Evolutionary conservation across 768 basidiomycete species (phyloP), one percentile per base, ranked within the genome.

Genomic region (Trametes coccinea): DNA sequence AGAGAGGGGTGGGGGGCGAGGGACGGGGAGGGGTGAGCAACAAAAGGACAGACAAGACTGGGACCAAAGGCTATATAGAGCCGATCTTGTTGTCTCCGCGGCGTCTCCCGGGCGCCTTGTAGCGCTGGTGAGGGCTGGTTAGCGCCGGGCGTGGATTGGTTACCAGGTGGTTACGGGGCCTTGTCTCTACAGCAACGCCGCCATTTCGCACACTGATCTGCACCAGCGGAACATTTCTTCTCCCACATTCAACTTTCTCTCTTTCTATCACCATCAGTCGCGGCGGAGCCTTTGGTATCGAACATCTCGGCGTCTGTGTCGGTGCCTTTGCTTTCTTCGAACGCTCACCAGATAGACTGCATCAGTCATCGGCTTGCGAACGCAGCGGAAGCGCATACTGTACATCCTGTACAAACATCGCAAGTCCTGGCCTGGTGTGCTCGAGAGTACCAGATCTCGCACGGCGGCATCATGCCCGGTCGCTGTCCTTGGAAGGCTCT

Each of bases 161-260:
- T 37, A 6, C 34, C 53, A 49, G 54, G 53, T 44, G 43, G 30
- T 16, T 43, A 43, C 40, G 41, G 45, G 40, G 39, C 43, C 60
- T 56, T 44, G 60, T 61, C 55, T 52, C 60, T 45, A 52, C 6
- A 39, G 60, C 60, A 61, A 61, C 60, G 54, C 43, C 39, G 34
- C 46, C 51, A 29, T 31, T 55, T 63, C 62, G 43, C 62, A 59
- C 57, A 50, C 27, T 63, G 62, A 63, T 63, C 62, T 63, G 57
- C 62, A 59, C 47, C 37, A 37, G 53, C 62, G 62, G 59, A 59
- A 59, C 57, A 49, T 29, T 40, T 7, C 40, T 59, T 39, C 30
- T 27, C 11, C 54, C 44, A 7, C 17, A 29, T n/a, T 3, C 44
- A 48, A 46, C 30, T 22, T 22, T 22, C 22, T 22, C 22, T 22